These are phyloP conservation scores for Echites panduratus DNA, from an alignment of 257 asterid genomes.

Conservation along the genomic window DNA sequence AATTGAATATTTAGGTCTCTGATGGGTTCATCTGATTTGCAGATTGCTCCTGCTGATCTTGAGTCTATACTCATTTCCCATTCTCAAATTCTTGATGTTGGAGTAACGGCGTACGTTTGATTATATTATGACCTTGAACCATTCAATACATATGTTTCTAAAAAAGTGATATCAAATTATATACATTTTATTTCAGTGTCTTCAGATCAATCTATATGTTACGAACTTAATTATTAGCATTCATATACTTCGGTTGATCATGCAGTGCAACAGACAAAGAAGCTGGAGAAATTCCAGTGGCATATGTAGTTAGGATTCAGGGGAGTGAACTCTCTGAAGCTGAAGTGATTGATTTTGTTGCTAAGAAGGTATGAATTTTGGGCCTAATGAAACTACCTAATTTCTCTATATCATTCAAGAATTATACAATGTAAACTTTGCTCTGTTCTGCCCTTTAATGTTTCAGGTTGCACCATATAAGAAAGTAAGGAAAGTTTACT, in stretches of 20 bases:
- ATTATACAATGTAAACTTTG: not conserved
- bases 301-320: constrained; percentile 55
- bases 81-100: constrained; percentile 70
- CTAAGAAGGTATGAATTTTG: constrained; percentile 48
- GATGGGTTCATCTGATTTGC: constrained; percentile 16
- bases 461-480: constrained; percentile 80
- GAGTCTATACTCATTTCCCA: constrained; percentile 59
- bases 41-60: constrained; percentile 94
- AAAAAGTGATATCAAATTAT: constrained; percentile 2
- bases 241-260: not conserved
- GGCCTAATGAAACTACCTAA: not conserved
- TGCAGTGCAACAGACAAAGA: constrained; percentile 60
- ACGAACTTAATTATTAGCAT: too few species aligned
- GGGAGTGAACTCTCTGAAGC: constrained; percentile 46
- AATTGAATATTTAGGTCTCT: not conserved
- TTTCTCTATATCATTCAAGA: not conserved
- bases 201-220: not conserved
- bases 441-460: not conserved
- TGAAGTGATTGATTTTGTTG: constrained; percentile 48
- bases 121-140: not conserved
- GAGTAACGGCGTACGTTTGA: constrained; percentile 58
- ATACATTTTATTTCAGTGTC: not conserved
- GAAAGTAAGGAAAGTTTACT: constrained; percentile 66
- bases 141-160: not conserved
- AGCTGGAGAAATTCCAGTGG: constrained; percentile 89